A percentile compares a stretch with the other conserved stretches of the same genome.
Evolutionary conservation across 2,329 filamentous ascomycete species (phyloP).

Genomic region (Orbilia ellipsospora): DNA sequence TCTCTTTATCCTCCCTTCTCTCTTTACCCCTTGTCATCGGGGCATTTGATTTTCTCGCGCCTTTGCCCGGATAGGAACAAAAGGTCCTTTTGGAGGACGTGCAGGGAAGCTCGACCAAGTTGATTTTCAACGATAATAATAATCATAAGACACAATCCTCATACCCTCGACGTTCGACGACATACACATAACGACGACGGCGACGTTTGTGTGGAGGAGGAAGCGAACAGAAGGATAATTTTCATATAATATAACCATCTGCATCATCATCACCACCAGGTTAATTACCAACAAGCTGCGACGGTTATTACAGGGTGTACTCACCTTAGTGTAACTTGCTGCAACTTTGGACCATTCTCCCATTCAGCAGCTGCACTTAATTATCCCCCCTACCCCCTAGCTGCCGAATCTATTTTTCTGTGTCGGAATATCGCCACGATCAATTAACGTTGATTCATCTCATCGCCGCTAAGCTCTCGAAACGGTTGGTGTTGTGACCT

Average conservation of each 20-base stretch:
- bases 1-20: conserved; percentile 33
- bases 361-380: too few species aligned
- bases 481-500: conserved; percentile 46
- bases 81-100: conserved; percentile 1
- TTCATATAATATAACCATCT: background rate
- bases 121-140: background rate
- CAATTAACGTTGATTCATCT: background rate
- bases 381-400: too few species aligned
- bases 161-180: too few species aligned
- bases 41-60: conserved; percentile 32
- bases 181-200: background rate
- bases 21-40: conserved; percentile 40
- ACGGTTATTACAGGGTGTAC: too few species aligned
- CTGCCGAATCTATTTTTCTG: too few species aligned
- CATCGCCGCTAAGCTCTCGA: conserved; percentile 22
- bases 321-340: too few species aligned
- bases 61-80: conserved; percentile 44
- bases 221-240: background rate
- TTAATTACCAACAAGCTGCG: too few species aligned
- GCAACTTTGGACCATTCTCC: too few species aligned
- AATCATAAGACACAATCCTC: too few species aligned
- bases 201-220: background rate
- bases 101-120: conserved; percentile 12
- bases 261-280: too few species aligned
- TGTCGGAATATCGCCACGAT: conserved; percentile 11